These are phyloP conservation scores for Globisporangium spiculum DNA, from an alignment of 352 stramenopile species.

Conservation along the genomic window DNA sequence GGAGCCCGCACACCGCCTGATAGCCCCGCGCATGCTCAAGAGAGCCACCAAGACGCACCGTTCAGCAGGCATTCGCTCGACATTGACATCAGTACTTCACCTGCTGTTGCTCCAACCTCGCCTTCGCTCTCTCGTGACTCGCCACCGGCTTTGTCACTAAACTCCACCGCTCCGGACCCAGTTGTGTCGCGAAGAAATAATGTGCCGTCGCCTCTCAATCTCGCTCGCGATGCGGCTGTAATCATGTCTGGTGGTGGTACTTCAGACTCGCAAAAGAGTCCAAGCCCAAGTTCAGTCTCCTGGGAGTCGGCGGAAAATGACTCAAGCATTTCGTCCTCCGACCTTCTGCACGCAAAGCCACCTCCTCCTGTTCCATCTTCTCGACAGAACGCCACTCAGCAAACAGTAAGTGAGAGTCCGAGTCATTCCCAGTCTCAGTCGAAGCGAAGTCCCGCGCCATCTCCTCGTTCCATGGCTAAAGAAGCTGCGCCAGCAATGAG, in stretches of 20 bases:
- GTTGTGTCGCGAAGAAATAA: not conserved
- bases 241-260: constrained; percentile 14
- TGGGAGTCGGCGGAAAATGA: not conserved
- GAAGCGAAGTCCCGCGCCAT: constrained; percentile 1
- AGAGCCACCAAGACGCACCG: not conserved
- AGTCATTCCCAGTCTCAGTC: constrained; percentile 4
- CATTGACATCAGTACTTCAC: constrained; percentile 12
- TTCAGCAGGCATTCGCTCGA: constrained; percentile 7
- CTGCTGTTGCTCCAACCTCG: constrained; percentile 2
- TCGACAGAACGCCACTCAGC: not conserved
- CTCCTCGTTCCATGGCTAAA: not conserved
- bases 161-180: not conserved
- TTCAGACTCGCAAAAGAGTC: not conserved
- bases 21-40: constrained; percentile 11
- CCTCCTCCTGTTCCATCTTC: not conserved
- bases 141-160: not conserved
- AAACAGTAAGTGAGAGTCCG: not conserved
- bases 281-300: not conserved
- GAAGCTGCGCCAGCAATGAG: constrained; percentile 3
- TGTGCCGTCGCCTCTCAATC: constrained; percentile 11
- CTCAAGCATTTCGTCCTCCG: not conserved
- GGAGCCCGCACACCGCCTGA: constrained; percentile 12
- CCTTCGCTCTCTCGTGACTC: not conserved
- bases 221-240: constrained; percentile 8
- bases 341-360: not conserved